These are phyloP conservation scores for Vitis hybrid DNA, from an alignment of 177 flowering plant genomes.

Conservation along the genomic window DNA sequence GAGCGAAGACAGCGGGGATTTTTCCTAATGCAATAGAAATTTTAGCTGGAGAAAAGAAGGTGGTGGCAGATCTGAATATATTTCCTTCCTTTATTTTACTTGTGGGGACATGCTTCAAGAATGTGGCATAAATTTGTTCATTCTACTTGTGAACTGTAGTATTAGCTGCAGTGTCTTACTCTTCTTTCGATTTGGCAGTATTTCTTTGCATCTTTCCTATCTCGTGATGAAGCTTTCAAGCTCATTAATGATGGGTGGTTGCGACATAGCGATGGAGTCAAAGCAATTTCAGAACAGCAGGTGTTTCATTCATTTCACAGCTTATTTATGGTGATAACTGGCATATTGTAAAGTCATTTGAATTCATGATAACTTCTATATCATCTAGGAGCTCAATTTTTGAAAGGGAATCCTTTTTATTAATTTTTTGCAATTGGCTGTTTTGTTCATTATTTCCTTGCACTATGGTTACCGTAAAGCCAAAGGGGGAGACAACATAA, in stretches of 20 bases:
- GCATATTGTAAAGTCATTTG: neutral
- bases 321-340: constrained; percentile 1
- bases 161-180: constrained; percentile 13
- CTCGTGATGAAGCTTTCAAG: constrained; percentile 95
- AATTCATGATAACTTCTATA: neutral
- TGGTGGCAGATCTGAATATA: constrained; percentile 12
- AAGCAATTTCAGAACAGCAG: constrained; percentile 46
- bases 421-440: too few relatives aligned
- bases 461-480: too few relatives aligned
- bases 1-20: constrained; percentile 94
- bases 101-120: neutral
- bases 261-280: constrained; percentile 38
- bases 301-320: constrained; percentile 19
- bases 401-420: too few relatives aligned
- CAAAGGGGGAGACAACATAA: too few relatives aligned
- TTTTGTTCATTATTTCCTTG: too few relatives aligned
- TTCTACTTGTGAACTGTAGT: constrained; percentile 4
- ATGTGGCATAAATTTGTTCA: neutral
- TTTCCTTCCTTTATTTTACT: neutral
- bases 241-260: constrained; percentile 82
- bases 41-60: constrained; percentile 74
- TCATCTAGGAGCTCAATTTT: too few relatives aligned
- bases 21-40: constrained; percentile 98
- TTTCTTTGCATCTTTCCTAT: constrained; percentile 91
- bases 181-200: constrained; percentile 49